These are phyloP conservation scores for Colletotrichum sp. DNA, from an alignment of 2,329 filamentous ascomycete genomes.

Conservation along the genomic window DNA sequence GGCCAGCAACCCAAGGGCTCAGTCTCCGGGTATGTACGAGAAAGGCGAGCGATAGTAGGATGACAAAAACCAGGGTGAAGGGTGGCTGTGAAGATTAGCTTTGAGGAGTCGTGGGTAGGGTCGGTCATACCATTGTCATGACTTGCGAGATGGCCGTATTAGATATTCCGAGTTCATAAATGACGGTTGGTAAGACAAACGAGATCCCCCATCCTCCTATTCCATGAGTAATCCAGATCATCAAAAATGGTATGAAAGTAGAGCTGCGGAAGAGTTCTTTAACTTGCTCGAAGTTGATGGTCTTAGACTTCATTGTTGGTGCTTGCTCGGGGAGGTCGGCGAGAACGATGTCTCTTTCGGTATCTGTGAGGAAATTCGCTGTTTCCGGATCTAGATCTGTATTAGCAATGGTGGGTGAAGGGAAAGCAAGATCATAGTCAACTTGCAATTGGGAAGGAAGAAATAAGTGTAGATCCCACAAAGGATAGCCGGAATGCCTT, in stretches of 20 bases:
- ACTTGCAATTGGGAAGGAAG: conserved; percentile 27
- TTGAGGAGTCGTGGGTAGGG: not conserved
- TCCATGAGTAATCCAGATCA: conserved; percentile 31
- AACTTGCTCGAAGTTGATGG: conserved; percentile 23
- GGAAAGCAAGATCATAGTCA: not conserved
- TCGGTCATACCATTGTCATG: conserved; percentile 27
- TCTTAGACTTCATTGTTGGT: conserved; percentile 26
- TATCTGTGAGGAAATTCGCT: conserved; percentile 24
- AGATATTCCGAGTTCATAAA: conserved; percentile 31
- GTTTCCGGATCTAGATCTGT: conserved; percentile 26
- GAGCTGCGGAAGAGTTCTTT: conserved; percentile 24
- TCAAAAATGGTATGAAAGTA: conserved; percentile 26
- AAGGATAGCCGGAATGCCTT: conserved; percentile 28
- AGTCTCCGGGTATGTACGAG: conserved; percentile 25
- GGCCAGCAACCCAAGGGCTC: conserved; percentile 27
- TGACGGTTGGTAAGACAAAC: conserved; percentile 30
- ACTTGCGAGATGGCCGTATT: conserved; percentile 30
- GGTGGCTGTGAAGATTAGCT: conserved; percentile 10
- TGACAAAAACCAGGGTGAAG: conserved; percentile 27
- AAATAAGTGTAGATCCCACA: conserved; percentile 27
- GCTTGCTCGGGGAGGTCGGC: conserved; percentile 26
- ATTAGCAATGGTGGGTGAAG: not conserved
- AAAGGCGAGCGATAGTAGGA: conserved; percentile 26
- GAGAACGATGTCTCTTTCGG: conserved; percentile 23
- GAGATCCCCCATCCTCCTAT: conserved; percentile 32